Evolutionary conservation across 2,329 filamentous ascomycete genomes (phyloP).

Genomic region (Colletotrichum sojae): DNA sequence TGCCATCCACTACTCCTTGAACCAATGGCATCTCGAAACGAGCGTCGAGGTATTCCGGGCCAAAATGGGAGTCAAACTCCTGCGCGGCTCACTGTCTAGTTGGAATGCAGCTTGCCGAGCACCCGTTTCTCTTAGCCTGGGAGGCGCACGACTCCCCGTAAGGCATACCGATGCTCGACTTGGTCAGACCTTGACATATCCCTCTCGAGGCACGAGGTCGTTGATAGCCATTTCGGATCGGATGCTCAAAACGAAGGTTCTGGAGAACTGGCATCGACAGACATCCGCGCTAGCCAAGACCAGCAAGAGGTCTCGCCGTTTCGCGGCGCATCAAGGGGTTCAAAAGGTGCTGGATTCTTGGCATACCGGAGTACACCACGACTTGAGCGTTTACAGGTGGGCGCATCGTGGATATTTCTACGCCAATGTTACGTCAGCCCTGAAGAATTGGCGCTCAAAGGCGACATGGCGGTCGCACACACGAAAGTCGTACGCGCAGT

Average conservation of each 20-base stretch:
- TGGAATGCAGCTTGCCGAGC: conserved; percentile 29
- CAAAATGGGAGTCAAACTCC: conserved; percentile 23
- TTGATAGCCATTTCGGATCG: conserved; percentile 12
- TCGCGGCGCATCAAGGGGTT: conserved; percentile 15
- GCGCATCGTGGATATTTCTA: conserved; percentile 28
- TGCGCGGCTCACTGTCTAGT: conserved; percentile 13
- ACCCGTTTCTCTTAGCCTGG: not conserved
- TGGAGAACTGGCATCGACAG: conserved; percentile 30
- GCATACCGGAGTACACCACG: conserved; percentile 12
- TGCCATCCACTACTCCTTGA: conserved; percentile 10
- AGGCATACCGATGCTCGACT: not conserved
- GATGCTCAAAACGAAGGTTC: conserved; percentile 30
- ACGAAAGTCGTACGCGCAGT: conserved; percentile 36
- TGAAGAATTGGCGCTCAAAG: conserved; percentile 27
- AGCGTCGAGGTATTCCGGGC: conserved; percentile 21
- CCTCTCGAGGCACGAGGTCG: not conserved
- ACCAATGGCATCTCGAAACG: conserved; percentile 26
- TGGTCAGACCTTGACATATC: not conserved
- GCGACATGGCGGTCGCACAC: conserved; percentile 28
- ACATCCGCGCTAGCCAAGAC: conserved; percentile 1
- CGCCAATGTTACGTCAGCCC: conserved; percentile 5
- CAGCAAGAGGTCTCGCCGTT: conserved; percentile 13
- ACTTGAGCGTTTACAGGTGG: conserved; percentile 20
- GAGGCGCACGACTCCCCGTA: not conserved
- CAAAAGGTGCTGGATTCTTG: conserved; percentile 20